These are phyloP conservation scores for Cyclospora cayetanensis DNA, from an alignment of 169 alveolate genomes.

Conservation along the genomic window DNA sequence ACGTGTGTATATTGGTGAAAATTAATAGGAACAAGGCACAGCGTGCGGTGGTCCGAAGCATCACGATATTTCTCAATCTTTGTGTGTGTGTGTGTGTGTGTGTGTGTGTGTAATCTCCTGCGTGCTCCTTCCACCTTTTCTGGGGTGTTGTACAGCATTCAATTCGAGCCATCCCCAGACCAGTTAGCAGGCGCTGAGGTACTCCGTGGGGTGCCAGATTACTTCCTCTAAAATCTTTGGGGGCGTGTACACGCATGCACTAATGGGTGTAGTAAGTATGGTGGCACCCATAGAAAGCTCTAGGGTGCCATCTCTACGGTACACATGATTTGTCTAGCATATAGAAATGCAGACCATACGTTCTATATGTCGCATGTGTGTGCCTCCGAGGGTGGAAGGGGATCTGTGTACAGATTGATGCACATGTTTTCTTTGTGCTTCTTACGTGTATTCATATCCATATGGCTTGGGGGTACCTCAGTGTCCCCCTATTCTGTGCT, in stretches of 20 bases:
- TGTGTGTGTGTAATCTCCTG: background rate
- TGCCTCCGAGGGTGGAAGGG: too few species aligned
- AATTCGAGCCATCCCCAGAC: conserved; percentile 64
- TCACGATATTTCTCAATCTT: background rate
- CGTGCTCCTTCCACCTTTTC: background rate
- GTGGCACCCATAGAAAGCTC: too few species aligned
- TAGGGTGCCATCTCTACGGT: background rate
- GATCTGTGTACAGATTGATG: background rate
- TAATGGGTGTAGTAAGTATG: too few species aligned
- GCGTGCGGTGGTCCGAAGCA: background rate
- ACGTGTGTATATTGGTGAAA: too few species aligned
- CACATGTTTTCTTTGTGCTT: background rate
- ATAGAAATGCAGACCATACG: too few species aligned
- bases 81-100: background rate
- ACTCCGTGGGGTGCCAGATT: conserved; percentile 54
- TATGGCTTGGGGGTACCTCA: too few species aligned
- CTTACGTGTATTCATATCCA: too few species aligned
- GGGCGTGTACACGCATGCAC: background rate
- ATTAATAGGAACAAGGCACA: background rate
- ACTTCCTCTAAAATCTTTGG: background rate
- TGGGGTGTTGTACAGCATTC: conserved; percentile 22
- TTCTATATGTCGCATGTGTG: too few species aligned
- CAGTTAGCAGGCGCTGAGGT: background rate
- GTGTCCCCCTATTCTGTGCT: too few species aligned
- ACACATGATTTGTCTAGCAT: background rate